A percentile compares a stretch with the other conserved stretches of the same genome.
Evolutionary conservation across 2,329 filamentous ascomycete genomes (phyloP).

Genomic region (Ophiostoma sp.): DNA sequence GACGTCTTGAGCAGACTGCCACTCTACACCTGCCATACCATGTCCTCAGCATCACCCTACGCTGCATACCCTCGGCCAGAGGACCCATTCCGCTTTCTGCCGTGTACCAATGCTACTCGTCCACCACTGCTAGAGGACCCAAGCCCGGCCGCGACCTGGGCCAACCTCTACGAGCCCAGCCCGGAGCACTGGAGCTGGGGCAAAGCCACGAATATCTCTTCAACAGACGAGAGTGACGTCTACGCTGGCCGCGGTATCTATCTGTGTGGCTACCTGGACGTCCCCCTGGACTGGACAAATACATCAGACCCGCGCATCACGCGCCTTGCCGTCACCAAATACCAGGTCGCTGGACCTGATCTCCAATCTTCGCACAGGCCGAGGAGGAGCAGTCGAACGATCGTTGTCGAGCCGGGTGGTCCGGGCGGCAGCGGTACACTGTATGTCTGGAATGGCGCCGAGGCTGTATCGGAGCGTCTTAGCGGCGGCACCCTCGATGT

Average conservation of each 20-base stretch:
- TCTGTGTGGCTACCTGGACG: constrained; percentile 45
- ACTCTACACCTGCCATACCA: not conserved
- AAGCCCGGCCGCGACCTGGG: not conserved
- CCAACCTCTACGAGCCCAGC: not conserved
- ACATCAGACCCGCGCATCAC: constrained; percentile 39
- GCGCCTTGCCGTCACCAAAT: constrained; percentile 46
- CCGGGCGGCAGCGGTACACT: not conserved
- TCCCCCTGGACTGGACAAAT: constrained; percentile 46
- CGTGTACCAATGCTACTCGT: not conserved
- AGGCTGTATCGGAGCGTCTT: constrained; percentile 32
- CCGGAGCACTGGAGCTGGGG: not conserved
- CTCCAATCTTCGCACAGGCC: too few species aligned
- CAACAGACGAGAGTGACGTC: not conserved
- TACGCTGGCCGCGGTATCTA: constrained; percentile 31
- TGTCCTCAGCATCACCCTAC: not conserved
- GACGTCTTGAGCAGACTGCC: not conserved
- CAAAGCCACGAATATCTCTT: not conserved
- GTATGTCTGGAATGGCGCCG: not conserved
- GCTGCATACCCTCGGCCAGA: not conserved
- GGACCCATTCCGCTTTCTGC: not conserved
- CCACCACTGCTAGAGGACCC: not conserved
- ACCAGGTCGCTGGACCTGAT: constrained; percentile 41
- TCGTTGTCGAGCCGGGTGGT: not conserved
- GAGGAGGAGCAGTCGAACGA: not conserved
- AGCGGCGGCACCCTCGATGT: constrained; percentile 43